Evolutionary conservation across 495 filamentous ascomycete genomes (phyloP).

Genomic region (Trichodelitschia bisporula): DNA sequence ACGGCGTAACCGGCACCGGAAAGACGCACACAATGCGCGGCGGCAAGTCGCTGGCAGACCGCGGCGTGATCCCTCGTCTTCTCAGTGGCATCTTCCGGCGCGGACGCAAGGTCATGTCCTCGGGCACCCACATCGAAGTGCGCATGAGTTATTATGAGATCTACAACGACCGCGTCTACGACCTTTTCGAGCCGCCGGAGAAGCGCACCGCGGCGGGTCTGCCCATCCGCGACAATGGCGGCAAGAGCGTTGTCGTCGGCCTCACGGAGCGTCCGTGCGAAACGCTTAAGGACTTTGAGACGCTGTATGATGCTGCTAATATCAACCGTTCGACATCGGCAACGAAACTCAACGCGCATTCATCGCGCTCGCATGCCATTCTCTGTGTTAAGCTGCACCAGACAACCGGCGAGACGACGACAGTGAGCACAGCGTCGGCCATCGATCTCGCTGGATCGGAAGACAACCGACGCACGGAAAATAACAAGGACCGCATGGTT

Average conservation of each 20-base stretch:
- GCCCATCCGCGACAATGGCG: constrained; percentile 67
- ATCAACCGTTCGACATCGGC: constrained; percentile 75
- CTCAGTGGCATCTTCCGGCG: constrained; percentile 70
- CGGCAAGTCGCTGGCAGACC: constrained; percentile 64
- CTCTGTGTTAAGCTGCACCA: constrained; percentile 72
- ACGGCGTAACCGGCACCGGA: constrained; percentile 84
- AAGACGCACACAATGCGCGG: constrained; percentile 98
- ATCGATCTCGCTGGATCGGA: constrained; percentile 95
- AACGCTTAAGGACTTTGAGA: constrained; percentile 79
- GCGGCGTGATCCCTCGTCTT: constrained; percentile 76
- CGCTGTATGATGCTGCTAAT: constrained; percentile 81
- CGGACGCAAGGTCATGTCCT: constrained; percentile 74
- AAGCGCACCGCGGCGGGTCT: constrained; percentile 69
- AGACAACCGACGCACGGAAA: constrained; percentile 85
- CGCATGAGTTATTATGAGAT: constrained; percentile 93
- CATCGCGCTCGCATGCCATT: constrained; percentile 80
- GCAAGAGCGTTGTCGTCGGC: constrained; percentile 83
- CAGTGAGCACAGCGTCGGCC: constrained; percentile 65
- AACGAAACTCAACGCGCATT: constrained; percentile 91
- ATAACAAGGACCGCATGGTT: constrained; percentile 75
- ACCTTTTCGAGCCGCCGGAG: constrained; percentile 76
- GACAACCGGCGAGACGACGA: constrained; percentile 40
- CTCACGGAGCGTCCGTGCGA: constrained; percentile 67
- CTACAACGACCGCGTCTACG: constrained; percentile 66
- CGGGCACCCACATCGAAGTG: constrained; percentile 46